Base-by-base conservation (phyloP, 1,139 yeast genomes). In the Hanseniaspora uvarum region DNA sequence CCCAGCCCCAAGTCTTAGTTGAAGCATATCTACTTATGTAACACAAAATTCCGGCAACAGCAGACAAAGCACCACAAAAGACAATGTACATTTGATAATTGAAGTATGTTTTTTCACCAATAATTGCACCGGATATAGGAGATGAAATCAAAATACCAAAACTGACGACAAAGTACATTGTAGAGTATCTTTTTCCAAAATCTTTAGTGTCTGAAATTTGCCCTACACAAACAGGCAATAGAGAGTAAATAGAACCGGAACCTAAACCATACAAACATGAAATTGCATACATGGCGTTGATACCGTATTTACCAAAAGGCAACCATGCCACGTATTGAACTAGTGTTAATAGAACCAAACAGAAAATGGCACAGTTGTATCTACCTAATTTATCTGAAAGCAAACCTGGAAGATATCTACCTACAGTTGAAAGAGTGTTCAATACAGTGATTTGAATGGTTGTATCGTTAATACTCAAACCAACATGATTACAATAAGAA, bases 141-240 rank as follows among this genome's bases (percentile, higher is more conserved):
- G 76, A 68, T 1, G 78, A 74, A 0, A 75, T 72, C 46, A 82
- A 67, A 6, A 78, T 76, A 38, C 79, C 78, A 61, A 81, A 77
- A 10, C 85, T 76, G 46, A 81, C 80, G 41, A 80, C 70, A 60
- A 80, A 79, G 63, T 83, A 82, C 66, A 82, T 74, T 0, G 86
- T 81, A 0, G 88, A 86, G 62, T 79, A 83, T 28, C 84, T 73
- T 61, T 76, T 79, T 30, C 89, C 89, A 60, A 81, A 82, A 55
- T 75, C 76, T 43, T 78, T 79, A 1, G 83, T 78, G 49, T 74
- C 74, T 44, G 86, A 79, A 21, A 83, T 79, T 64, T 82, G 87
- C 0, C 81, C 77, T 55, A 77, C 70, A 56, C 80, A 70, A 3
- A 72, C 75, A 5, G 81, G 81, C 16, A 77, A 66, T 49, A 77